Evolutionary conservation across 2,329 filamentous ascomycete species (phyloP).

Genomic region (Tolypocladium amazonense): DNA sequence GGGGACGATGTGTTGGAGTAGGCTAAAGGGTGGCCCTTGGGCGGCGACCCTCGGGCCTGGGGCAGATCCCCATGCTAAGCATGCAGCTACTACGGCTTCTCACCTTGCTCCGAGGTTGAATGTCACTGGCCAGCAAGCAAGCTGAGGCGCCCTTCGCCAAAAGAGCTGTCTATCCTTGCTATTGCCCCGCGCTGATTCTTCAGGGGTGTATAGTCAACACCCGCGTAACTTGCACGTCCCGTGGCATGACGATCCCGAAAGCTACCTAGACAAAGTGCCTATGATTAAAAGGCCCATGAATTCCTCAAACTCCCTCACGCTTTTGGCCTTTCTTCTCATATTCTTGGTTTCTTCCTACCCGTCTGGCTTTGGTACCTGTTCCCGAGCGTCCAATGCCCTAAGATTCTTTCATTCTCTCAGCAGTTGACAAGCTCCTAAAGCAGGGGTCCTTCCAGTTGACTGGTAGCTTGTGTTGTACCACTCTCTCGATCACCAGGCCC

Average conservation of each 20-base stretch:
- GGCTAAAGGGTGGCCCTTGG: not conserved
- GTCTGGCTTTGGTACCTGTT: slow-evolving; percentile 16
- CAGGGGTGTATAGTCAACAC: slow-evolving; percentile 3
- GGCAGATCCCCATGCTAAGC: not conserved
- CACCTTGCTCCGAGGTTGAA: not conserved
- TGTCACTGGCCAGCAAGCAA: slow-evolving; percentile 3
- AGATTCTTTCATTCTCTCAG: slow-evolving; percentile 9
- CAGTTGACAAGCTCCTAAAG: not conserved
- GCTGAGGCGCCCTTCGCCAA: not conserved
- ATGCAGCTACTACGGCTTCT: not conserved
- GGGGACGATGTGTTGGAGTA: not conserved
- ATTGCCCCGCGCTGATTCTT: slow-evolving; percentile 2
- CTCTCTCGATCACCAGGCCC: not conserved
- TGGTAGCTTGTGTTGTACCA: slow-evolving; percentile 1
- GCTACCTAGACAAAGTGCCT: not conserved
- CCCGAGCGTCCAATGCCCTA: slow-evolving; percentile 10
- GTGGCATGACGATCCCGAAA: slow-evolving; percentile 3
- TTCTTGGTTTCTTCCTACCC: slow-evolving; percentile 33
- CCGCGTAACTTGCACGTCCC: slow-evolving; percentile 5
- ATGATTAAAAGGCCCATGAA: slow-evolving; percentile 13
- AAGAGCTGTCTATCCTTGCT: slow-evolving; percentile 4
- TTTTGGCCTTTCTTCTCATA: slow-evolving; percentile 26
- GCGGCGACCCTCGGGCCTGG: not conserved
- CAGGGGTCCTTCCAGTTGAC: not conserved
- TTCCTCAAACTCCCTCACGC: slow-evolving; percentile 18